Evolutionary conservation across 768 basidiomycete species (phyloP), one percentile per base, ranked within the genome.

Genomic region (Hypholoma sublateritium): DNA sequence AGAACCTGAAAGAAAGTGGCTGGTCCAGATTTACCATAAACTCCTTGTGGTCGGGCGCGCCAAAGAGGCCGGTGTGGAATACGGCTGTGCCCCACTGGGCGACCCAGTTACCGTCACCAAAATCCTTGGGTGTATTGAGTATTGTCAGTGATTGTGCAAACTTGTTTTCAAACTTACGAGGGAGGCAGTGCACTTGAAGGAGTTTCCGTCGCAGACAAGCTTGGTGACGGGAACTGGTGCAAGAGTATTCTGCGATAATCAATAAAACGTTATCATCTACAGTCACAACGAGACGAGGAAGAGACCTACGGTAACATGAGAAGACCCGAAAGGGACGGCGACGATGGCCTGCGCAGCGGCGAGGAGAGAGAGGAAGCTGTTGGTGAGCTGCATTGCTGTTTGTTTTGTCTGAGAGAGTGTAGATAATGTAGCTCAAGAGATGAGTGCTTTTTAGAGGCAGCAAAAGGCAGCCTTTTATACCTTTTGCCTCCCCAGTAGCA

Each of bases 181-280:
- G 47, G n/a, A 34, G 2, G 57, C 57, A 19, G 57, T 58, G 51
- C 57, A 58, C 53, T 58, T 58, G 52, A 49, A 58, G n/a, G 52
- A 32, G 28, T 58, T 52, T 22, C 57, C 57, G 37, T 58, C 57
- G 43, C 58, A 55, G 16, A 51, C 42, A 32, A 57, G 60, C 39
- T 45, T 52, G 43, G 51, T 47, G 45, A 62, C 45, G 25, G 48
- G 48, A 4, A 51, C 49, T 14, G 50, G 56, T 2, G 56, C 56
- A 24, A 57, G 11, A 19, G 46, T 14, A 12, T 22, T 32, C 28
- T 32, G 28, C 16, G 24, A 28, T 13, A 22, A 12, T 21, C 21
- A 2, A 25, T 32, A 24, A 12, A 47, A 9, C 28, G 28, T 32
- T 32, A 28, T 28, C 7, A 47, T 32, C 5, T 28, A 46, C 25